Percentiles rank a stretch among this genome's conserved stretches.
Conservation (phyloP, 139 green algal genomes). For the Chlamydomonas applanata region DNA sequence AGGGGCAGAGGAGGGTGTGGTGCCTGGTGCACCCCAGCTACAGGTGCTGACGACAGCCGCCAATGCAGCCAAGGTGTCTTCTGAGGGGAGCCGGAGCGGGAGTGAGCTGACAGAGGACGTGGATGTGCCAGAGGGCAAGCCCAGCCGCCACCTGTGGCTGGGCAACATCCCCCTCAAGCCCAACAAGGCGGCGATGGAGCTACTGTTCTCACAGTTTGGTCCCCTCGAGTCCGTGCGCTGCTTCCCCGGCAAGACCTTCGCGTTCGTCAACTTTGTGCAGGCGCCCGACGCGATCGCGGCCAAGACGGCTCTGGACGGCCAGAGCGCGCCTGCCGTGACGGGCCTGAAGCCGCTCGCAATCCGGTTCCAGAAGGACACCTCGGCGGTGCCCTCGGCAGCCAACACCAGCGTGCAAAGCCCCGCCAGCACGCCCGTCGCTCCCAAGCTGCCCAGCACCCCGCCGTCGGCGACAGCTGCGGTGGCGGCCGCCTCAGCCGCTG, state of each 20-base stretch:
- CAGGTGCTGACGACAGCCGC: no score
- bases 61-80: no score
- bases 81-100: no score
- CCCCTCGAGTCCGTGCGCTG: constrained; percentile 63
- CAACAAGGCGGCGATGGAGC: constrained; percentile 63
- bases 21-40: no score
- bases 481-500: no score
- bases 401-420: not conserved
- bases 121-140: constrained; percentile 6
- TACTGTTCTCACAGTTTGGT: constrained; percentile 53
- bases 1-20: no score
- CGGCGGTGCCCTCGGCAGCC: not conserved
- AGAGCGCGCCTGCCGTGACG: constrained; percentile 50
- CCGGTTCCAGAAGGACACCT: constrained; percentile 65
- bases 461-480: no score
- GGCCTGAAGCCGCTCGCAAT: constrained; percentile 67
- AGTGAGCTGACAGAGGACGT: no score
- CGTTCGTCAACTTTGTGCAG: constrained; percentile 66
- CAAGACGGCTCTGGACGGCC: constrained; percentile 61
- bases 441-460: no score
- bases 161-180: constrained; percentile 79
- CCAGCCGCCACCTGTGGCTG: constrained; percentile 60
- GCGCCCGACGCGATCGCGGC: constrained; percentile 36
- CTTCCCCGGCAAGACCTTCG: constrained; percentile 79
- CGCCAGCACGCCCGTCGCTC: no score